A percentile compares a stretch with the other conserved stretches of the same genome.
Conservation (phyloP, 257 asterid genomes). For the Handroanthus guayacan region DNA sequence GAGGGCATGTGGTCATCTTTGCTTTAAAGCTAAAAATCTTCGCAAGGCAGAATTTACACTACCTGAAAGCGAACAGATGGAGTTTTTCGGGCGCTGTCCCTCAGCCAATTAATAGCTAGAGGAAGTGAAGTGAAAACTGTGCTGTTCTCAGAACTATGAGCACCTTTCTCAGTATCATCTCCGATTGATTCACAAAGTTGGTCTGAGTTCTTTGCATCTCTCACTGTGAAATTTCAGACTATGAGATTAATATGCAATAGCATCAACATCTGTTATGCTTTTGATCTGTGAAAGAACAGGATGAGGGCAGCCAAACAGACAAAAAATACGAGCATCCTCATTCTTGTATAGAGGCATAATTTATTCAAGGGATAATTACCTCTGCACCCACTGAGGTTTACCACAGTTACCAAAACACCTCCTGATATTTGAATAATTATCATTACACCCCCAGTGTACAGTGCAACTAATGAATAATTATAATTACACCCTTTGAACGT, state of each 20-base stretch:
- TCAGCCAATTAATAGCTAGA: conserved; percentile 85
- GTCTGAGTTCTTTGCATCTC: conserved; percentile 59
- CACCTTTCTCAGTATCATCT: conserved; percentile 54
- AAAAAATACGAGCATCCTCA: background rate
- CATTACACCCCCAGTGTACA: too few species aligned
- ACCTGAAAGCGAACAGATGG: conserved; percentile 85
- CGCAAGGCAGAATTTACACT: conserved; percentile 26
- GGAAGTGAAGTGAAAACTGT: conserved; percentile 87
- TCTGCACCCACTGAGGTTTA: too few species aligned
- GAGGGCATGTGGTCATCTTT: too few species aligned
- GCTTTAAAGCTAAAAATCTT: too few species aligned
- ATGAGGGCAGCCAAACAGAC: background rate
- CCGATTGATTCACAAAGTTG: conserved; percentile 52
- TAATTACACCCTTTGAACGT: too few species aligned
- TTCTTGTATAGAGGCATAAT: background rate
- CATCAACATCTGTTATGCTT: background rate
- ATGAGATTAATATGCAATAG: conserved; percentile 5
- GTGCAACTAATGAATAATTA: too few species aligned
- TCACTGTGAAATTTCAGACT: conserved; percentile 52
- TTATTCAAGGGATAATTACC: too few species aligned
- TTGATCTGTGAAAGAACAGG: background rate
- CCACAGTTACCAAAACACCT: too few species aligned
- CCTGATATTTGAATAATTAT: too few species aligned
- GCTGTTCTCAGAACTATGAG: conserved; percentile 61
- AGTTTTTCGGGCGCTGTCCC: conserved; percentile 66